A percentile compares a stretch with the other conserved stretches of the same genome.
Conservation (phyloP, 306 rosid species). For the Malus fusca region DNA sequence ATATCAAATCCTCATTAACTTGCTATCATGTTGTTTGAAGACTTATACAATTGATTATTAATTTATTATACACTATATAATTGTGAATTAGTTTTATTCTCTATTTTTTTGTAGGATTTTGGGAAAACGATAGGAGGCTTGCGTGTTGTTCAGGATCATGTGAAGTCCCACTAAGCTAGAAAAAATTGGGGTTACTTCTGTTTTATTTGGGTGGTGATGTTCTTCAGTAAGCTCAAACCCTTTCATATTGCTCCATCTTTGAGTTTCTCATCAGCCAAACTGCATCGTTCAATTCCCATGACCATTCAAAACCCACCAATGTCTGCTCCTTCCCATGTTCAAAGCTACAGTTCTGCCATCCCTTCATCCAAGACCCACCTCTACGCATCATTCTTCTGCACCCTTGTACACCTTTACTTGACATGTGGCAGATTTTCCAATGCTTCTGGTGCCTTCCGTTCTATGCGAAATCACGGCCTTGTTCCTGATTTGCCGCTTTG, state of each 20-base stretch:
- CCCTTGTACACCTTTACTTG: slow-evolving; percentile 67
- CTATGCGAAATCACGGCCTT: slow-evolving; percentile 47
- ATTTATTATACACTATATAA: no score
- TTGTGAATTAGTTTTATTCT: no score
- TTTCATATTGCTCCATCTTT: background rate
- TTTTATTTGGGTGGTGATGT: no score
- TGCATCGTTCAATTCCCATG: slow-evolving; percentile 7
- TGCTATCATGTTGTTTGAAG: no score
- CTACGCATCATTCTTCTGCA: slow-evolving; percentile 59
- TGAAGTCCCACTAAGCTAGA: no score
- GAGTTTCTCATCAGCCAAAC: slow-evolving; percentile 20
- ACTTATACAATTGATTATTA: no score
- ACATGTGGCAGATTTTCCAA: slow-evolving; percentile 36
- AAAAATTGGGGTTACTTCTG: no score
- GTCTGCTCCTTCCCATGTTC: slow-evolving; percentile 3
- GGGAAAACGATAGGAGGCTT: no score
- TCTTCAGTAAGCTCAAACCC: no score
- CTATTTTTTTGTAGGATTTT: no score
- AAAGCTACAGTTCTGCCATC: slow-evolving; percentile 7
- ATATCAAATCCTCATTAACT: no score
- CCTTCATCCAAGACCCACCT: slow-evolving; percentile 40
- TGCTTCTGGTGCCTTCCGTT: slow-evolving; percentile 42
- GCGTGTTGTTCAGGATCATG: no score
- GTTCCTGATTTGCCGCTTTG: slow-evolving; percentile 52
- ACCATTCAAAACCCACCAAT: slow-evolving; percentile 8